Base-by-base conservation (phyloP, 1,284 basidiomycete genomes). In the Cystobasidium sp. region DNA sequence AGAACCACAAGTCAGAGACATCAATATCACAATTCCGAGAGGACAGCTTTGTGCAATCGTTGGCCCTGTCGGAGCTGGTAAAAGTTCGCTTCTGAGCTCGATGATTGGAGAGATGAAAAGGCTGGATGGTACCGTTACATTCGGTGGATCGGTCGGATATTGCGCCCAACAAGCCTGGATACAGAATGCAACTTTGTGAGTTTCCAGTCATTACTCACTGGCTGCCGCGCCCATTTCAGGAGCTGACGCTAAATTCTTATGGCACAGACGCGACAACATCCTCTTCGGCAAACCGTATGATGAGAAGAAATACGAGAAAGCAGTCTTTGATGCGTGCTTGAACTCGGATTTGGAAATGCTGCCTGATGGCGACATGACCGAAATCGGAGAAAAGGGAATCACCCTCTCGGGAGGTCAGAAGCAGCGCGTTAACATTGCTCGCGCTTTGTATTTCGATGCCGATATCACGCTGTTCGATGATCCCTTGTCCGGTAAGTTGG, bases 401-500 rank as follows among this genome's bases (percentile, higher is more conserved):
- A 90, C 89, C 16, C 86, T 93, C 9, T 91, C 89, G 52, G 91
- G 93, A 8, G 92, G 91, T 1, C 91, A 92, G 81, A 90, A 90
- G 78, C 90, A 91, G 79, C 87, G 91, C 6, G 83, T 86, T 78
- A 90, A 89, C 78, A 90, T 94, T 70, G 91, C 90, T 55, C 88
- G 94, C 68, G 89, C 92, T 0, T 89, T 95, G 74, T 97, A 96
- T 83, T 91, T 88, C 79, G 85, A 91, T 77, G 89, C 91, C 0
- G 92, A 93, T 72, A 90, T 96, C 75, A 89, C 93, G 78, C 90
- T 94, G 39, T 89, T 93, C 75, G 92, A 94, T 79, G 92, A 94
- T 79, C 91, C 91, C 8, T 76, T 81, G 8, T 80, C 78, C 5
- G 81, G 81, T 43, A 74, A 59, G 56, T 59, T 18, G 6, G 52